A percentile compares a stretch with the other conserved stretches of the same genome.
These are phyloP conservation scores for Ustulina deusta DNA, from an alignment of 2,329 filamentous ascomycete species.

Conservation along the genomic window DNA sequence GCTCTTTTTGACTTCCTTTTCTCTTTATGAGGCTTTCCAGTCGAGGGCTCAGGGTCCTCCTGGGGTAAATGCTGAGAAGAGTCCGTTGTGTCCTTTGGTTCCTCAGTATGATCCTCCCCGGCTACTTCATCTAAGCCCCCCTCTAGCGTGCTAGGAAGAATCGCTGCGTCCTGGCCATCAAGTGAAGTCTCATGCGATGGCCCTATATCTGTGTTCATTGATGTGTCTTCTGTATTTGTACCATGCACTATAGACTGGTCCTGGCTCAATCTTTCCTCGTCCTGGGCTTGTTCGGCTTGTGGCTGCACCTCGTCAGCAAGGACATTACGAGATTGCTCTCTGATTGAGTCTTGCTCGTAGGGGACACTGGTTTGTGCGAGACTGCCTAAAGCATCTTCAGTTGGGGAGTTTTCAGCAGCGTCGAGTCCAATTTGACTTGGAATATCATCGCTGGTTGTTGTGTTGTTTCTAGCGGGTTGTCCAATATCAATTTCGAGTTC, in stretches of 20 bases:
- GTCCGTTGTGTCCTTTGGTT: conserved; percentile 10
- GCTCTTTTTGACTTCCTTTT: conserved; percentile 42
- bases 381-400: background rate
- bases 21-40: conserved; percentile 53
- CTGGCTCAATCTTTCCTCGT: conserved; percentile 10
- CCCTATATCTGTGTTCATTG: background rate
- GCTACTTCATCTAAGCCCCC: conserved; percentile 1
- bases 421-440: background rate
- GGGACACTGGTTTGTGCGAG: background rate
- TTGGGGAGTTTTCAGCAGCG: background rate
- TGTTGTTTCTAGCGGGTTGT: conserved; percentile 8
- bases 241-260: background rate
- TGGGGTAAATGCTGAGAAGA: conserved; percentile 24
- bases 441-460: background rate
- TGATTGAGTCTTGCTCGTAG: background rate
- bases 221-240: background rate
- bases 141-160: conserved; percentile 16
- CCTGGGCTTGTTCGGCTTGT: conserved; percentile 6
- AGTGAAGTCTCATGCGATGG: background rate
- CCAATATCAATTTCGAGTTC: conserved; percentile 24
- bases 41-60: conserved; percentile 39
- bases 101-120: conserved; percentile 5
- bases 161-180: conserved; percentile 19
- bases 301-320: conserved; percentile 2
- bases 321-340: background rate